These are phyloP conservation scores for Gastrolobium villosum DNA, from an alignment of 306 rosid genomes.

Conservation along the genomic window DNA sequence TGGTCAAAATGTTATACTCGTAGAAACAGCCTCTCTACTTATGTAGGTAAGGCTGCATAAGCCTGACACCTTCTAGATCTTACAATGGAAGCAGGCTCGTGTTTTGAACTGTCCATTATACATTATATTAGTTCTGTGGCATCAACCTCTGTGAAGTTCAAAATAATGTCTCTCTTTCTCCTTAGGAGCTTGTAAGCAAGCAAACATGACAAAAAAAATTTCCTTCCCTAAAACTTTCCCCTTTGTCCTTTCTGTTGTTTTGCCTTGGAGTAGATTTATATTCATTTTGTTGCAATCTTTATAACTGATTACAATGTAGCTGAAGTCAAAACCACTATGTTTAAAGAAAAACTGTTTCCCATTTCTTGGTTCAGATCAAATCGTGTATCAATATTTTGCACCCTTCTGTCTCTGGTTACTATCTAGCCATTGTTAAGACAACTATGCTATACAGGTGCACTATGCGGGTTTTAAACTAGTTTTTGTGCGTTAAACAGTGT, in stretches of 20 bases:
- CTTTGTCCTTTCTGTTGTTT: conserved; percentile 7
- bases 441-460: background rate
- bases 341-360: background rate
- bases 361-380: conserved; percentile 9
- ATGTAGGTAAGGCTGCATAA: background rate
- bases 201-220: background rate
- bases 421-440: conserved; percentile 20
- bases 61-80: background rate
- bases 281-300: conserved; percentile 20
- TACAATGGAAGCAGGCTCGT: background rate
- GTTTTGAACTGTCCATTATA: background rate
- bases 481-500: background rate
- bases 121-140: background rate
- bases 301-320: conserved; percentile 4
- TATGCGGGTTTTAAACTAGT: conserved; percentile 2
- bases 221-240: background rate
- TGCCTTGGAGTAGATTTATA: background rate
- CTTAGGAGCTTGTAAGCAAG: conserved; percentile 11
- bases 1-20: background rate
- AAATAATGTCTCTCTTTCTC: conserved; percentile 22
- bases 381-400: conserved; percentile 1
- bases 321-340: conserved; percentile 7
- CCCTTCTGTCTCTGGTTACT: background rate
- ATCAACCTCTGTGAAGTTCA: background rate
- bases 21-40: conserved; percentile 7